These are phyloP conservation scores for Hirsutella minnesotensis DNA, from an alignment of 2,329 filamentous ascomycete genomes.

Conservation along the genomic window DNA sequence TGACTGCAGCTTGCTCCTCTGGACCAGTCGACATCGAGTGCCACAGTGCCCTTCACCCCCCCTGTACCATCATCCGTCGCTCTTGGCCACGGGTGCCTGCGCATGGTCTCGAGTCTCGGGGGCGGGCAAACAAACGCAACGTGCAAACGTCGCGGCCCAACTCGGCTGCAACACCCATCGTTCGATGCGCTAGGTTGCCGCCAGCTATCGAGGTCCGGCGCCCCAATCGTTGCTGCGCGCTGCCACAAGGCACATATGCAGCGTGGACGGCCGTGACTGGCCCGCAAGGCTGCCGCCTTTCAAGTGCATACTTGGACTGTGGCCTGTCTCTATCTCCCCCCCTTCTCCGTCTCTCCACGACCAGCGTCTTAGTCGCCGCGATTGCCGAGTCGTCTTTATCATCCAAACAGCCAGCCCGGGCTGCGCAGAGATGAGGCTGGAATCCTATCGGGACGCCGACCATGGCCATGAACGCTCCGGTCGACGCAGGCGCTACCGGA, in stretches of 20 bases:
- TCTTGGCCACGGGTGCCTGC: no score
- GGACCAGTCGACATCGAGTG: no score
- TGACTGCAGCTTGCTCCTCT: no score
- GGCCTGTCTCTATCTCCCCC: not conserved
- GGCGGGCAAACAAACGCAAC: not conserved
- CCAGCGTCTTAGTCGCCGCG: not conserved
- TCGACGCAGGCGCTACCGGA: constrained; percentile 14
- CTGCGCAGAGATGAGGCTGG: constrained; percentile 18
- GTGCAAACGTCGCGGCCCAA: constrained; percentile 1
- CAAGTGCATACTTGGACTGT: not conserved
- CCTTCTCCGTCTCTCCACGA: no score
- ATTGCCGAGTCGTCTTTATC: constrained; percentile 7
- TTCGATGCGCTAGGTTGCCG: not conserved
- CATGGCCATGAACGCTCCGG: constrained; percentile 14
- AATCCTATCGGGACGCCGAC: constrained; percentile 17
- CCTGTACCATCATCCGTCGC: no score
- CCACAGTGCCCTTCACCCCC: no score
- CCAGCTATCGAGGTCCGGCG: not conserved
- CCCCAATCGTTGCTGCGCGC: constrained; percentile 9
- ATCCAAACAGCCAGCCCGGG: constrained; percentile 13
- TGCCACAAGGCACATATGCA: constrained; percentile 9
- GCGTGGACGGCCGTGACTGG: constrained; percentile 14
- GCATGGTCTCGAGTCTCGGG: not conserved
- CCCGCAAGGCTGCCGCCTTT: constrained; percentile 5
- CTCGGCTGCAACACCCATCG: constrained; percentile 1